Conservation (phyloP, 2,329 filamentous ascomycete species). For the Epichloe scottii region DNA sequence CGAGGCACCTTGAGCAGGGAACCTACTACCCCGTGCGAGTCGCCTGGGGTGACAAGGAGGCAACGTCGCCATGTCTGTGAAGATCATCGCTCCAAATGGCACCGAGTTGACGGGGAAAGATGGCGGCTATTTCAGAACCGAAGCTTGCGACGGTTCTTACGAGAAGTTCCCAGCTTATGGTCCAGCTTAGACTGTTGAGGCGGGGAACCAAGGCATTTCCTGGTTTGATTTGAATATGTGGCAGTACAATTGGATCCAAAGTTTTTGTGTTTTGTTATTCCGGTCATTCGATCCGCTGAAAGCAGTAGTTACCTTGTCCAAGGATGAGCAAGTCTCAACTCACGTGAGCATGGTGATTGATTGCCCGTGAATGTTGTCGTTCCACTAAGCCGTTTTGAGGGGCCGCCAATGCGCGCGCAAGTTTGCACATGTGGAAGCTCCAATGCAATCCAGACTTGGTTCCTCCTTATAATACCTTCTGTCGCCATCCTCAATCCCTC, state of each 20-base stretch:
- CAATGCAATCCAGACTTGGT: neutral
- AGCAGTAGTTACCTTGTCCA: too few species aligned
- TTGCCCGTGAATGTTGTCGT: too few species aligned
- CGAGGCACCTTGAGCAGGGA: slow-evolving; percentile 6
- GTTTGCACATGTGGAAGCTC: neutral
- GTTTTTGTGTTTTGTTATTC: too few species aligned
- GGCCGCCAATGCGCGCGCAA: neutral
- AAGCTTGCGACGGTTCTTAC: slow-evolving; percentile 8
- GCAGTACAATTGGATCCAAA: too few species aligned
- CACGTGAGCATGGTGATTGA: too few species aligned
- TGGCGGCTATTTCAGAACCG: slow-evolving; percentile 7
- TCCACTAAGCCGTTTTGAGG: neutral
- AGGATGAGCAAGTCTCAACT: too few species aligned
- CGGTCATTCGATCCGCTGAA: too few species aligned
- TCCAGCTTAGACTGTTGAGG: neutral
- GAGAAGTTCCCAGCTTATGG: slow-evolving; percentile 8
- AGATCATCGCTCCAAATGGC: slow-evolving; percentile 6
- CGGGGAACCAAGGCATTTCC: neutral
- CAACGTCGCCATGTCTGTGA: slow-evolving; percentile 8
- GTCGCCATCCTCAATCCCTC: neutral
- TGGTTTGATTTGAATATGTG: too few species aligned
- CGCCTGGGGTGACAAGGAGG: slow-evolving; percentile 7
- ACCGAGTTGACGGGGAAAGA: slow-evolving; percentile 7
- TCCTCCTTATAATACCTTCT: neutral
- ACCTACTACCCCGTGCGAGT: slow-evolving; percentile 7